A percentile compares a stretch with the other conserved stretches of the same genome.
Evolutionary conservation across 768 basidiomycete genomes (phyloP).

Genomic region (Panellus pusillus): DNA sequence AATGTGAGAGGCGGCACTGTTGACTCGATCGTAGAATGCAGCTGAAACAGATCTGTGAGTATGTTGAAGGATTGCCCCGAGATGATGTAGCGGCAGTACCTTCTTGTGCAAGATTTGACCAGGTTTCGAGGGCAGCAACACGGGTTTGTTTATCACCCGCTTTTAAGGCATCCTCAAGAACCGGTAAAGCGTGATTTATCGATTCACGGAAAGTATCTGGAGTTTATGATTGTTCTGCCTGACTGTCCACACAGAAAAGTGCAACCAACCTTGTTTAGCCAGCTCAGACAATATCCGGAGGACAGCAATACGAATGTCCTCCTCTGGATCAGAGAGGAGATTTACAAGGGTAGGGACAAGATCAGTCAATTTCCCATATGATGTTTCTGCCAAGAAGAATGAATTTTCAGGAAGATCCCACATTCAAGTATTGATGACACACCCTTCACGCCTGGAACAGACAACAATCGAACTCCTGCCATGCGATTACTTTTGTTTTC

Average conservation of each 20-base stretch:
- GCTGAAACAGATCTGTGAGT: background rate
- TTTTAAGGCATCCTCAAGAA: background rate
- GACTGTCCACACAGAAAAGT: background rate
- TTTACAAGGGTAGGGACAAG: background rate
- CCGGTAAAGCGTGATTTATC: background rate
- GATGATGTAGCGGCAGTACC: background rate
- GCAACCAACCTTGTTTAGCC: background rate
- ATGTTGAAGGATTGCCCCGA: background rate
- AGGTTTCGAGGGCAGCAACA: background rate
- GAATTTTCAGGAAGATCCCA: background rate
- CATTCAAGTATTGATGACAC: background rate
- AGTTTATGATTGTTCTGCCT: background rate
- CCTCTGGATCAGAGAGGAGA: background rate
- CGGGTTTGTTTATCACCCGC: background rate
- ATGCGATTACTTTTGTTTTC: background rate
- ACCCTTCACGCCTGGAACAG: background rate
- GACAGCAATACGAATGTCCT: background rate
- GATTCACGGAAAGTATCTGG: background rate
- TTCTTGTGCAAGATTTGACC: background rate
- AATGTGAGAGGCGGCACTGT: background rate
- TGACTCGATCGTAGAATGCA: background rate
- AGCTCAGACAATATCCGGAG: background rate
- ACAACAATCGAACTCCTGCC: background rate
- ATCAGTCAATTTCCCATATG: background rate
- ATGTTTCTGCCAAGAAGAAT: background rate